Evolutionary conservation across 202 grass and related monocot species (phyloP), one percentile per base, ranked within the genome.

Genomic region (Zoysia matrella): DNA sequence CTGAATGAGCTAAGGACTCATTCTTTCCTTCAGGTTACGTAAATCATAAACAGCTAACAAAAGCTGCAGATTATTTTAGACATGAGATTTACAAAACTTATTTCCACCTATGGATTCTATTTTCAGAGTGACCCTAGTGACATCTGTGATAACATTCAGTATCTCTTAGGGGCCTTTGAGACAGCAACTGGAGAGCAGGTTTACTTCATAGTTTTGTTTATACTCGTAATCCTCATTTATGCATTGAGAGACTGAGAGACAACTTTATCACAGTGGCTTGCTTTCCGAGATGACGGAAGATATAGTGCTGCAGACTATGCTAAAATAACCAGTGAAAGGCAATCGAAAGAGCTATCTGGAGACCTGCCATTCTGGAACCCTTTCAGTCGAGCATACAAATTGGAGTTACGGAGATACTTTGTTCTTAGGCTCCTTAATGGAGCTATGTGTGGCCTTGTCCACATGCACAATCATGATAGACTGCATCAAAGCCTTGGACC

Each of bases 401-500:
- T 94, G 79, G 93, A 93, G 67, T 22, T 66, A 30, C 94, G 80
- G 79, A 86, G 84, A 91, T 89, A 87, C 83, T 98, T 93, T 82
- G 86, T 98, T 77, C 89, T 98, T 74, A 98, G 84, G 84, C 57
- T 94, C 51, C 88, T 98, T 83, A 91, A 94, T 77, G 92, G 95
- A 71, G 90, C 90, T 85, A 91, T 98, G 83, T 80, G 73, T 88
- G 95, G 92, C 68, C 89, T 93, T 68, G 86, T 82, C 5, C 76
- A 88, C 82, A 92, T 98, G 92, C 95, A 98, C 66, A 80, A 89
- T 57, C 88, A 92, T 71, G 90, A 94, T 72, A 92, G 88, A 90
- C 77, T 98, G 55, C 95, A 98, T 87, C 92, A 98, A 86, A 98
- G 95, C 84, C 82, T 94, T 79, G 95, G 92, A 48, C 92, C 95